A percentile compares a stretch with the other conserved stretches of the same genome.
Evolutionary conservation across 192 early-diverging fungal species (phyloP).

Genomic region (Haplosporangium gracile): DNA sequence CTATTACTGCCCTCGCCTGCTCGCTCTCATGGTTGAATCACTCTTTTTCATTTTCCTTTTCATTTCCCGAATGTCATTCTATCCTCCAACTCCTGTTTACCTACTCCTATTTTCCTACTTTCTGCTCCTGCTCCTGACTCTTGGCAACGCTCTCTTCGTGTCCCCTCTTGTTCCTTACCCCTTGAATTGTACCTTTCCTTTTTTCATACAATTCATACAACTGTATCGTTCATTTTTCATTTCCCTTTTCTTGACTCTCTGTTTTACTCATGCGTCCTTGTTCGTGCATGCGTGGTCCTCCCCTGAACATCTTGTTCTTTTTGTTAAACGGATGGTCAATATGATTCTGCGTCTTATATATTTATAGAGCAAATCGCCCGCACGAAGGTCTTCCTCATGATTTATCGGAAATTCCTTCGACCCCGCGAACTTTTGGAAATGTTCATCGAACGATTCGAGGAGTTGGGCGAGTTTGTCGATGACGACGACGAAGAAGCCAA

Average conservation of each 20-base stretch:
- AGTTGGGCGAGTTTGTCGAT: slow-evolving; percentile 35
- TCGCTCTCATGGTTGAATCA: background rate
- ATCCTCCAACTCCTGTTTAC: background rate
- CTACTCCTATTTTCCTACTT: background rate
- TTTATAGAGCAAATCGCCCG: slow-evolving; percentile 46
- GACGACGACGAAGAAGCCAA: slow-evolving; percentile 36
- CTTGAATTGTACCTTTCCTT: background rate
- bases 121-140: background rate
- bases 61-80: background rate
- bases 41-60: background rate
- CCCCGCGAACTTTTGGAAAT: slow-evolving; percentile 54
- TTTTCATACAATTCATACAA: background rate
- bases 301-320: background rate
- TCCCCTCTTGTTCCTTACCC: background rate
- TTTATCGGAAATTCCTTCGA: slow-evolving; percentile 50
- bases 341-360: background rate
- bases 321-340: background rate
- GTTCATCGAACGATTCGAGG: slow-evolving; percentile 49
- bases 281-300: background rate
- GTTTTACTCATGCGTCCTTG: background rate
- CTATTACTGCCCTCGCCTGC: background rate
- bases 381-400: slow-evolving; percentile 48
- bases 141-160: background rate
- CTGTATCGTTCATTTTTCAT: background rate
- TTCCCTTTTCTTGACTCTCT: background rate